phyloP scores from a whole-genome alignment of 2,329 filamentous ascomycete genomes.

The Anthostomella pinea region DNA sequence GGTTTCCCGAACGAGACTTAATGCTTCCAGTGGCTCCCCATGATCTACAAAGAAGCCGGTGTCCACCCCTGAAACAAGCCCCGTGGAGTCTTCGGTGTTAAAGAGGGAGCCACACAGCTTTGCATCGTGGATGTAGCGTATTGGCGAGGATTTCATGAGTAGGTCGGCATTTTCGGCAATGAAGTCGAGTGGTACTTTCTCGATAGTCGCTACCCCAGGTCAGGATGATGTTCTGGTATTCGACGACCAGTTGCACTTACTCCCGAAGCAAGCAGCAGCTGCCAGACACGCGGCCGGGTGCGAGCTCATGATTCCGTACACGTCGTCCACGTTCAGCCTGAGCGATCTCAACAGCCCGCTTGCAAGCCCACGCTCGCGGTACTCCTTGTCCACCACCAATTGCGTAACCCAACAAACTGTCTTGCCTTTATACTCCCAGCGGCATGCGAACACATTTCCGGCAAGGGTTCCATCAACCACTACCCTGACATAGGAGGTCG shows the following conservation, averaged over 20 bases:
- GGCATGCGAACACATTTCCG: slow-evolving; percentile 36
- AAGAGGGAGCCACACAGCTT: slow-evolving; percentile 36
- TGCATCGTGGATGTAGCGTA: slow-evolving; percentile 37
- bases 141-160: slow-evolving; percentile 35
- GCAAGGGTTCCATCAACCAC: slow-evolving; percentile 31
- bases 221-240: background rate
- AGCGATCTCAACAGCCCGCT: slow-evolving; percentile 31
- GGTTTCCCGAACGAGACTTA: slow-evolving; percentile 6
- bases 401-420: slow-evolving; percentile 41
- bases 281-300: slow-evolving; percentile 36
- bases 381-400: slow-evolving; percentile 35
- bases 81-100: slow-evolving; percentile 24
- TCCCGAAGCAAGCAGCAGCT: slow-evolving; percentile 29
- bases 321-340: slow-evolving; percentile 27
- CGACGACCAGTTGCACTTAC: slow-evolving; percentile 16
- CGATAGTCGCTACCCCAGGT: slow-evolving; percentile 6
- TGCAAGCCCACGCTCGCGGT: slow-evolving; percentile 36
- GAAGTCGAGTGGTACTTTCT: slow-evolving; percentile 8
- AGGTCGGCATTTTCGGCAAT: slow-evolving; percentile 23
- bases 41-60: slow-evolving; percentile 39
- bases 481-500: slow-evolving; percentile 31
- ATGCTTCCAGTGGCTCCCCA: slow-evolving; percentile 28
- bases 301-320: slow-evolving; percentile 40
- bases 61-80: slow-evolving; percentile 33
- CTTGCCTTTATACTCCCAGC: slow-evolving; percentile 31